Percentiles rank a stretch among this genome's conserved stretches.
phyloP scores from a whole-genome alignment of 768 basidiomycete species.

The Asterophora parasitica region DNA sequence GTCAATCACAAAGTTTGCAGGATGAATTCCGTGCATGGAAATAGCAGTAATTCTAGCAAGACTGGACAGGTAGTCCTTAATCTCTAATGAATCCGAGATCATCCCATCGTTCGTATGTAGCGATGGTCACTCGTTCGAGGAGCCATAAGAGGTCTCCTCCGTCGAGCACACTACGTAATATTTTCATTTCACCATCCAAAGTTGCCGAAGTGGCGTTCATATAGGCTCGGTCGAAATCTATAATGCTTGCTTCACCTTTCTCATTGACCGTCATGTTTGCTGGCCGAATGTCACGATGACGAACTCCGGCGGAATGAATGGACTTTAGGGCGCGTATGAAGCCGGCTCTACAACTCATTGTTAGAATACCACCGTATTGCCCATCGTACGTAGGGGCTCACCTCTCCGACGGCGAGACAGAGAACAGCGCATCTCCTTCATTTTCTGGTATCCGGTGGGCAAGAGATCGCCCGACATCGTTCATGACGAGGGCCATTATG shows the following conservation, averaged over 20 bases:
- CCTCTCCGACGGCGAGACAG: slow-evolving; percentile 4
- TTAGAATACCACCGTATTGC: too few species aligned
- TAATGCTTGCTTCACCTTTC: slow-evolving; percentile 16
- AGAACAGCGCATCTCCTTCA: neutral
- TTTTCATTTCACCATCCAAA: too few species aligned
- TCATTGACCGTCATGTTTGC: slow-evolving; percentile 20
- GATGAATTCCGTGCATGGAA: too few species aligned
- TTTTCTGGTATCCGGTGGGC: slow-evolving; percentile 2
- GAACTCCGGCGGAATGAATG: slow-evolving; percentile 21
- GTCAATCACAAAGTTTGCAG: too few species aligned
- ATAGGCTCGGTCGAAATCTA: slow-evolving; percentile 23
- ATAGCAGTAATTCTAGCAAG: too few species aligned
- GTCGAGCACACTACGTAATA: too few species aligned
- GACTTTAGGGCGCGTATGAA: slow-evolving; percentile 13
- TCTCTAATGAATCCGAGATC: too few species aligned
- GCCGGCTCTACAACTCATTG: slow-evolving; percentile 10
- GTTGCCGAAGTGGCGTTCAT: slow-evolving; percentile 6
- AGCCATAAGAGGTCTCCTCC: too few species aligned
- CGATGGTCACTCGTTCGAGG: too few species aligned
- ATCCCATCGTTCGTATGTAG: too few species aligned
- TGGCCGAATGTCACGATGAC: slow-evolving; percentile 22
- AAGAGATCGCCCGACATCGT: slow-evolving; percentile 7
- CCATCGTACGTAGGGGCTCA: neutral
- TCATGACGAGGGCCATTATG: slow-evolving; percentile 16
- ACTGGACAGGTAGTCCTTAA: too few species aligned